A percentile compares a stretch with the other conserved stretches of the same genome.
Evolutionary conservation across 805 yeast genomes (phyloP).

Genomic region (Huiozyma sinensis): DNA sequence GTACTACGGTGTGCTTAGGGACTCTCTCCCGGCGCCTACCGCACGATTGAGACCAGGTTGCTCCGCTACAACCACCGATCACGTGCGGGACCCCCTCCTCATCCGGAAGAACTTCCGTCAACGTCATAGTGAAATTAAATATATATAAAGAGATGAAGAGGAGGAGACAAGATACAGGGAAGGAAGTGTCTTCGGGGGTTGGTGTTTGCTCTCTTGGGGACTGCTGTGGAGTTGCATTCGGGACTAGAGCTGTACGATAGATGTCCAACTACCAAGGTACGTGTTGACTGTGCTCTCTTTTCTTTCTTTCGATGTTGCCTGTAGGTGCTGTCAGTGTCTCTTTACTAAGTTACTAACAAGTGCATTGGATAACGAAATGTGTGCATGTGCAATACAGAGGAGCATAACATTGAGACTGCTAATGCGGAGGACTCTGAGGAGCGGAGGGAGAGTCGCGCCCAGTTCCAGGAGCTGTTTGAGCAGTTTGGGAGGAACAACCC

Average conservation of each 20-base stretch:
- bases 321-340: too few species aligned
- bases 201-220: too few species aligned
- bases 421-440: conserved; percentile 6
- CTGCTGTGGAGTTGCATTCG: too few species aligned
- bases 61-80: too few species aligned
- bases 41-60: too few species aligned
- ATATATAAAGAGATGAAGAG: not conserved
- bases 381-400: conserved; percentile 13
- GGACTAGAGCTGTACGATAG: not conserved
- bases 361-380: not conserved
- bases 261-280: conserved; percentile 30
- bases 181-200: too few species aligned
- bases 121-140: not conserved
- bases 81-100: too few species aligned
- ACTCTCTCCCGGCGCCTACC: too few species aligned
- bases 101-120: not conserved
- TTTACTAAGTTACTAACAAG: not conserved
- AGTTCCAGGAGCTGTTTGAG: conserved; percentile 14
- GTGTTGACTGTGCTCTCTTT: conserved; percentile 1
- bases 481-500: conserved; percentile 1
- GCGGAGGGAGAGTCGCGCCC: conserved; percentile 15
- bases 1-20: too few species aligned
- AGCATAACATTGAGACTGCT: conserved; percentile 11
- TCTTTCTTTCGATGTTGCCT: too few species aligned
- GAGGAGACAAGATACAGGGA: too few species aligned